Evolutionary conservation across 2,329 filamentous ascomycete genomes (phyloP).

Genomic region (Exophiala aquamarina): DNA sequence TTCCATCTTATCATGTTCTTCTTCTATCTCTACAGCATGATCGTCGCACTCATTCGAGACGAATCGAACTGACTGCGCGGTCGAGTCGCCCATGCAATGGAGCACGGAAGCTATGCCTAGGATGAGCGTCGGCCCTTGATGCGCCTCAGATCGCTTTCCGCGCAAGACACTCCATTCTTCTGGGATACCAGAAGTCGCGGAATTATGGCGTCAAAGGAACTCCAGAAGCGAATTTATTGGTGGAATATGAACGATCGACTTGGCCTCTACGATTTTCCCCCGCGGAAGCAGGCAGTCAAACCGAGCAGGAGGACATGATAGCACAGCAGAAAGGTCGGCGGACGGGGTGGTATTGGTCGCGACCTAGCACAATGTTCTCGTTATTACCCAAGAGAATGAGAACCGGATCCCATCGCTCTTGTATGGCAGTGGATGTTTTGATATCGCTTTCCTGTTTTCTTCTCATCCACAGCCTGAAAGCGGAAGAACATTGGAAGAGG

Average conservation of each 20-base stretch:
- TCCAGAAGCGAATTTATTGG: background rate
- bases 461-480: too few species aligned
- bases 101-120: slow-evolving; percentile 29
- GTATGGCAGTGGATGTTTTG: too few species aligned
- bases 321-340: too few species aligned
- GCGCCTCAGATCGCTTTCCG: background rate
- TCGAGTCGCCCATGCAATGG: slow-evolving; percentile 41
- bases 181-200: too few species aligned
- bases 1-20: slow-evolving; percentile 99
- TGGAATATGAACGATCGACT: background rate
- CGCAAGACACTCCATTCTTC: too few species aligned
- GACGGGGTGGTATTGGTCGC: background rate
- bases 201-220: background rate
- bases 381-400: background rate
- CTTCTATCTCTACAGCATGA: slow-evolving; percentile 99
- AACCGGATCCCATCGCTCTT: background rate
- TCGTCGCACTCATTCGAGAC: slow-evolving; percentile 93
- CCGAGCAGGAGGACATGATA: too few species aligned
- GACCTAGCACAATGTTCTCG: background rate
- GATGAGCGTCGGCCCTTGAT: slow-evolving; percentile 1
- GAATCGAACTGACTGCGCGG: slow-evolving; percentile 71
- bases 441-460: too few species aligned
- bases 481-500: too few species aligned
- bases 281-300: too few species aligned
- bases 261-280: background rate